Evolutionary conservation across 208 protist species (phyloP).

Genomic region (Tetramitus jugosus): DNA sequence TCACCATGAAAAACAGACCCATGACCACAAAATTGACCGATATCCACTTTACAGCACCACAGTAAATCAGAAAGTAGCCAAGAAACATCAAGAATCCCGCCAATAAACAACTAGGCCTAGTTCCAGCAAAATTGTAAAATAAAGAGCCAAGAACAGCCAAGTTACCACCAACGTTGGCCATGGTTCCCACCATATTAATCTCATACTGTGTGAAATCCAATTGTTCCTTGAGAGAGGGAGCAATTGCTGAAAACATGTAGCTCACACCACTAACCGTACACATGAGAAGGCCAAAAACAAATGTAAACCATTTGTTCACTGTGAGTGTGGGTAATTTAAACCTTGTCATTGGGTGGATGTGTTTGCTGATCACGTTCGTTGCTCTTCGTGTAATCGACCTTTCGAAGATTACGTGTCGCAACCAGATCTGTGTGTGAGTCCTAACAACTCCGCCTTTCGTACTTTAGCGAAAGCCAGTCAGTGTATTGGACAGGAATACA

Average conservation of each 20-base stretch:
- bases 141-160: background rate
- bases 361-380: too few species aligned
- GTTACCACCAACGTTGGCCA: background rate
- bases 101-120: background rate
- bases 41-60: background rate
- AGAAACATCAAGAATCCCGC: background rate
- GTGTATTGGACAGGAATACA: too few species aligned
- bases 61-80: background rate
- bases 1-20: background rate
- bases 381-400: too few species aligned
- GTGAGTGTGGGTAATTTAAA: too few species aligned
- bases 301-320: background rate
- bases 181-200: background rate
- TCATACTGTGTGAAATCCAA: background rate
- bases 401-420: too few species aligned
- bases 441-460: too few species aligned
- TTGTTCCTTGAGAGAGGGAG: background rate
- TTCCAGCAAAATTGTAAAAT: background rate
- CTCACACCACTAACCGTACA: background rate
- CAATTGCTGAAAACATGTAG: background rate
- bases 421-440: too few species aligned
- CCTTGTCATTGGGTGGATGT: too few species aligned
- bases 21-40: background rate
- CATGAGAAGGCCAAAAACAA: background rate
- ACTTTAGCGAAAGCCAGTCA: too few species aligned